Percentiles rank a stretch among this genome's conserved stretches.
These are phyloP conservation scores for Penicillium dipodomyicola DNA, from an alignment of 495 filamentous ascomycete species.

Conservation along the genomic window DNA sequence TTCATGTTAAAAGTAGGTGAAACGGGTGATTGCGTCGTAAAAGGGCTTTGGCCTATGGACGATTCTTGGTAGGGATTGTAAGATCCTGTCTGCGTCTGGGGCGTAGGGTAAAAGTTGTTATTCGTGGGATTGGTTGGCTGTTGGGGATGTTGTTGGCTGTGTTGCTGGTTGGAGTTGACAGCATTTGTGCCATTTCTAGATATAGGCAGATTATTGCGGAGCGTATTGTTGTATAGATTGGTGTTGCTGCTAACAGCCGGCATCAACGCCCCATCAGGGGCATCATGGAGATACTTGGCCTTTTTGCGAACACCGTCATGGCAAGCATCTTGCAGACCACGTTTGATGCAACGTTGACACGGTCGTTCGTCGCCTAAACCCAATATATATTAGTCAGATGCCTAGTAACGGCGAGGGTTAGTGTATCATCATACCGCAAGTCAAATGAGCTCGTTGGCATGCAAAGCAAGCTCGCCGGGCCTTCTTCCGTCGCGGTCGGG, in stretches of 20 bases:
- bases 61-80: constrained; percentile 45
- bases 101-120: constrained; percentile 34
- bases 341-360: constrained; percentile 90
- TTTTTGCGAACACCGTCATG: constrained; percentile 97
- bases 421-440: constrained; percentile 72
- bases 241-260: constrained; percentile 42
- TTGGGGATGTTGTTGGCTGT: constrained; percentile 9
- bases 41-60: constrained; percentile 48
- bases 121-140: constrained; percentile 27
- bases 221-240: constrained; percentile 39
- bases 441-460: constrained; percentile 95
- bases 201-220: constrained; percentile 32
- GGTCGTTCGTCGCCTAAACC: constrained; percentile 76
- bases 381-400: constrained; percentile 18
- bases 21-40: constrained; percentile 66
- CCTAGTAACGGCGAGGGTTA: not conserved
- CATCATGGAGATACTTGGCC: constrained; percentile 98
- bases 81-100: constrained; percentile 34
- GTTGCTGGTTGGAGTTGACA: constrained; percentile 14
- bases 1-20: constrained; percentile 62
- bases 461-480: constrained; percentile 92
- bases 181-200: constrained; percentile 36
- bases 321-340: constrained; percentile 82
- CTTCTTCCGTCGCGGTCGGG: constrained; percentile 89
- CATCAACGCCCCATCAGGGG: constrained; percentile 73